A percentile compares a stretch with the other conserved stretches of the same genome.
These are phyloP conservation scores for Naganishia friedmannii DNA, from an alignment of 768 basidiomycete species.

Conservation along the genomic window DNA sequence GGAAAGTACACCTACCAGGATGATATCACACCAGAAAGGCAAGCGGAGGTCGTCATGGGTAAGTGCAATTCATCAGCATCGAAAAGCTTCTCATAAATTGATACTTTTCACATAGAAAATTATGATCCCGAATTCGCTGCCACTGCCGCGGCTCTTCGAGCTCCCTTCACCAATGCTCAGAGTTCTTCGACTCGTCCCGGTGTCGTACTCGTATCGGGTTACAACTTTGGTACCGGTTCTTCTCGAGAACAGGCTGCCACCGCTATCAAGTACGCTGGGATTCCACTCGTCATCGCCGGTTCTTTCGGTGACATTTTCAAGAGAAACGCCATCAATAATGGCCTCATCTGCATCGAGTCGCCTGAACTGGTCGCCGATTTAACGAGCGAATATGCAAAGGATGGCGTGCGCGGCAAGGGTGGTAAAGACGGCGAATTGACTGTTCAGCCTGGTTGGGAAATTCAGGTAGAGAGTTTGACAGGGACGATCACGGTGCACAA, in stretches of 20 bases:
- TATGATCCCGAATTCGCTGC: constrained; percentile 85
- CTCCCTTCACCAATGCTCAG: constrained; percentile 35
- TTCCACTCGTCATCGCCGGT: constrained; percentile 91
- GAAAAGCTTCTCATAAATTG: background rate
- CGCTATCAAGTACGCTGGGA: constrained; percentile 86
- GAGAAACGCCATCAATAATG: constrained; percentile 98
- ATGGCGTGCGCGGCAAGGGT: constrained; percentile 72
- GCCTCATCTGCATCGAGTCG: constrained; percentile 87
- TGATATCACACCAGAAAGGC: constrained; percentile 89
- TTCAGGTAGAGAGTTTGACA: constrained; percentile 67
- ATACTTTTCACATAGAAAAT: constrained; percentile 62
- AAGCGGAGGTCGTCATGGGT: constrained; percentile 91
- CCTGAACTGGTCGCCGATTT: constrained; percentile 84
- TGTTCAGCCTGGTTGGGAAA: constrained; percentile 64
- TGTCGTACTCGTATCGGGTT: constrained; percentile 81
- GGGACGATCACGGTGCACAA: constrained; percentile 65
- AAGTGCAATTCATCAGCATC: constrained; percentile 14
- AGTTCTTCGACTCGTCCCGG: constrained; percentile 57
- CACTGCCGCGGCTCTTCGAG: constrained; percentile 58
- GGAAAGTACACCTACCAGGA: constrained; percentile 99
- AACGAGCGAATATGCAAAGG: constrained; percentile 69
- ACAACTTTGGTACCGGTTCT: constrained; percentile 98
- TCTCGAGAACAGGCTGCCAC: constrained; percentile 98
- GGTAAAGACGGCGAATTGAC: constrained; percentile 80
- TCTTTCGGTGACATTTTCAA: constrained; percentile 99